phyloP scores from a whole-genome alignment of 257 asterid genomes.

The Solanum piurae region DNA sequence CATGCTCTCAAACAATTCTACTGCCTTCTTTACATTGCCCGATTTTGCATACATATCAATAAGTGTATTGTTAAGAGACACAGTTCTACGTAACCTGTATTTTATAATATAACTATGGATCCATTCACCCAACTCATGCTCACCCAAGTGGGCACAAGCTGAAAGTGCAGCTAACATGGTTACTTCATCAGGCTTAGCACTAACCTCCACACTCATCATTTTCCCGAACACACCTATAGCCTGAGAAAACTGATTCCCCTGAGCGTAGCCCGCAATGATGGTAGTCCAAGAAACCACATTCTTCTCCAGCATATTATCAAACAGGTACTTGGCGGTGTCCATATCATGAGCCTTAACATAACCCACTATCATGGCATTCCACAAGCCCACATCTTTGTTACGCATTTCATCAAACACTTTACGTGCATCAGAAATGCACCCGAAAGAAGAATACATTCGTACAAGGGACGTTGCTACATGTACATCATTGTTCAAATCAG shows the following conservation, averaged over 20 bases:
- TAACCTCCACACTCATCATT: not conserved
- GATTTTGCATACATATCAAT: conserved; percentile 10
- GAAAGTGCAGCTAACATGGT: conserved; percentile 3
- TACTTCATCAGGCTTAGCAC: conserved; percentile 6
- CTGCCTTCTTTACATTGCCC: not conserved
- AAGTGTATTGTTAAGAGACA: conserved; percentile 6
- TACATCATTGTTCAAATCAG: not conserved
- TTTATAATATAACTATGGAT: not conserved
- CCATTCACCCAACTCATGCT: conserved; percentile 2
- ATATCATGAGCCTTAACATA: conserved; percentile 3
- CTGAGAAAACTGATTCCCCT: not conserved
- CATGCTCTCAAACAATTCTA: conserved; percentile 4
- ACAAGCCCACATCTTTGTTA: not conserved
- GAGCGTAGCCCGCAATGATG: not conserved
- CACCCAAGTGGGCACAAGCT: conserved; percentile 14
- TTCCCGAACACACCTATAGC: not conserved
- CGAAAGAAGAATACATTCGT: not conserved
- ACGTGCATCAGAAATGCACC: conserved; percentile 1
- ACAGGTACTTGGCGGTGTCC: not conserved
- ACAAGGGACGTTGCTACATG: not conserved
- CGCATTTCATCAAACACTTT: not conserved
- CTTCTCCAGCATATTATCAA: not conserved
- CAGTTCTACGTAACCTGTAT: not conserved
- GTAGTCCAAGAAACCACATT: conserved; percentile 12
- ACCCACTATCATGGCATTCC: conserved; percentile 3